phyloP scores from a whole-genome alignment of 768 basidiomycete species.

The Amanita muscaria region DNA sequence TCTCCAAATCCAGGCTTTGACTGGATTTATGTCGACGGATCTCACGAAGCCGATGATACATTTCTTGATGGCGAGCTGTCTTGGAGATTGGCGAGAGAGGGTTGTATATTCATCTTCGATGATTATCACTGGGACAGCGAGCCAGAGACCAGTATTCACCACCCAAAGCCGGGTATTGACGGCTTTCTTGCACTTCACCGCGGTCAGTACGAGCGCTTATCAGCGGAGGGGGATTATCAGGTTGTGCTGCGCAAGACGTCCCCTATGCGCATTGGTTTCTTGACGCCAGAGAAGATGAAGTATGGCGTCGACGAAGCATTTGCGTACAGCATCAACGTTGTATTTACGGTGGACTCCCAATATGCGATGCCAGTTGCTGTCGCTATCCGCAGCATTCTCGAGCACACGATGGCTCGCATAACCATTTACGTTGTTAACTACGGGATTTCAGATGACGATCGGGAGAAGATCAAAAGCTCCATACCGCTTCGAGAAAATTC shows the following conservation, averaged over 20 bases:
- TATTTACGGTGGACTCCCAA: conserved; percentile 29
- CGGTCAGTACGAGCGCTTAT: conserved; percentile 37
- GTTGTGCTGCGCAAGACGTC: conserved; percentile 41
- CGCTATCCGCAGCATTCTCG: conserved; percentile 32
- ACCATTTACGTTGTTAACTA: conserved; percentile 44
- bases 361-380: conserved; percentile 44
- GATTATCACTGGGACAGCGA: conserved; percentile 48
- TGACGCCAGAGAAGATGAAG: conserved; percentile 13
- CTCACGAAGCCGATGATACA: conserved; percentile 51
- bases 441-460: conserved; percentile 30
- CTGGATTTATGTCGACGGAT: conserved; percentile 53
- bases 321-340: conserved; percentile 42
- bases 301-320: conserved; percentile 15
- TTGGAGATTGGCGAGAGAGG: conserved; percentile 45
- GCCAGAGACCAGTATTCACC: conserved; percentile 38
- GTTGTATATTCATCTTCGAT: conserved; percentile 47
- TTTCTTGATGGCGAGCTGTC: conserved; percentile 51
- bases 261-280: conserved; percentile 48
- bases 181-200: conserved; percentile 42
- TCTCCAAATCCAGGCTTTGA: conserved; percentile 36
- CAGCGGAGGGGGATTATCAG: conserved; percentile 33
- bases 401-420: conserved; percentile 28
- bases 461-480: conserved; percentile 21
- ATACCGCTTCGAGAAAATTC: conserved; percentile 19
- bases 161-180: conserved; percentile 49